A percentile compares a stretch with the other conserved stretches of the same genome.
Evolutionary conservation across 2,329 filamentous ascomycete genomes (phyloP).

Genomic region (Xenosphaeropsis pyriputrescens): DNA sequence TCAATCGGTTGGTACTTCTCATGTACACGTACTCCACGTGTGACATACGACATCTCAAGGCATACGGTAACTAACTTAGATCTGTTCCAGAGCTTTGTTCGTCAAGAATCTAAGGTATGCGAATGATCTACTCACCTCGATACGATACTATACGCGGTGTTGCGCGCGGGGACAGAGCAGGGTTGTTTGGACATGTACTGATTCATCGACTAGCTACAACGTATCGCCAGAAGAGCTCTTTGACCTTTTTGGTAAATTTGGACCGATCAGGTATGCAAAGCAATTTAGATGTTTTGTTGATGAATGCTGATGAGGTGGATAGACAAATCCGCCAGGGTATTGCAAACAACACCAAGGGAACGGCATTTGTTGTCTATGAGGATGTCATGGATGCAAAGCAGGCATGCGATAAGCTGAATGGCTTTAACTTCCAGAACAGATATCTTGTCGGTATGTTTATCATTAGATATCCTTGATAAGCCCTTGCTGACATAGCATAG

Average conservation of each 20-base stretch:
- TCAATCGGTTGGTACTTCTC: constrained; percentile 67
- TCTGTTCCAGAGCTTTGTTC: constrained; percentile 74
- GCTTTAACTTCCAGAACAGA: constrained; percentile 99
- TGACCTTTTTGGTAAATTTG: constrained; percentile 96
- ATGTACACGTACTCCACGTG: constrained; percentile 1
- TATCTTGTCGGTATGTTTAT: constrained; percentile 80
- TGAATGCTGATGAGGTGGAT: constrained; percentile 13
- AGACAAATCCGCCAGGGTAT: constrained; percentile 99
- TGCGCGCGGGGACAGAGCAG: constrained; percentile 42
- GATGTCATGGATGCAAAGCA: constrained; percentile 98
- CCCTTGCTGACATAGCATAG: constrained; percentile 20
- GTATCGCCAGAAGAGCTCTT: constrained; percentile 96
- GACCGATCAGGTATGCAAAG: constrained; percentile 71
- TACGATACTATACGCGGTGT: constrained; percentile 3
- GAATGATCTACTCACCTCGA: constrained; percentile 8
- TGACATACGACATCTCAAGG: constrained; percentile 4
- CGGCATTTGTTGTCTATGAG: constrained; percentile 97
- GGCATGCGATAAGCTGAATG: constrained; percentile 98
- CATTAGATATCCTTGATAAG: constrained; percentile 3
- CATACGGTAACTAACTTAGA: constrained; percentile 1
- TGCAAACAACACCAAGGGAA: constrained; percentile 93
- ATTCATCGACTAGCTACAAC: constrained; percentile 62
- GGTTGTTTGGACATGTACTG: constrained; percentile 34
- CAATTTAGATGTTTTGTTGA: constrained; percentile 2
- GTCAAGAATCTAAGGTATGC: constrained; percentile 95